Evolutionary conservation across 495 filamentous ascomycete genomes (phyloP), one percentile per base, ranked within the genome.

Genomic region (Neurospora pannonica): DNA sequence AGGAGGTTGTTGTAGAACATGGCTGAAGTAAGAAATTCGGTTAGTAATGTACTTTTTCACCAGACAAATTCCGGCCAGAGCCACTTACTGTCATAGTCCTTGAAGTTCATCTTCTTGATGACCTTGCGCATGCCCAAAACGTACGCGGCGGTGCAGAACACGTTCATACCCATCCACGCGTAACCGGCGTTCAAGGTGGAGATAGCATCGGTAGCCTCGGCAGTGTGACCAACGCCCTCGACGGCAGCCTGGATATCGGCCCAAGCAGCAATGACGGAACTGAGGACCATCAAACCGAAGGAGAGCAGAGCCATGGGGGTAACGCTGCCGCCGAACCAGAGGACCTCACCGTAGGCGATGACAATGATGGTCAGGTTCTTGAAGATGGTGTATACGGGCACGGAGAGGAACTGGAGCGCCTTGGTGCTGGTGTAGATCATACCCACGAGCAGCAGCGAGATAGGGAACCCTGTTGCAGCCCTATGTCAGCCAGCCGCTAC

Each of bases 1-100:
- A 99, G 90, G 62, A 99, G 89, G 83, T 99, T 99, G 90, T 99
- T 99, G 87, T 99, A 99, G 85, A 95, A 99, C 96, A 99, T 99
- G 76, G 95, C 95, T 98, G 77, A 38, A 72, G 31, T 70, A 15
- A 2, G 17, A 3, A n/a, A 5, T 46, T 76, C 67, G n/a, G 76
- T 80, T 70, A 78, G 75, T 70, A 43, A 1, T 17, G 15, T n/a
- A 34, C 24, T 6, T 71, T 40, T 17, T 17, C 24, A 38, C 10
- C 15, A 5, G 24, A 17, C 42, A 60, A 17, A 9, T 38, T 11
- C 48, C 48, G 11, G 62, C 5, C 40, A 13, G 48, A 40, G 70
- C 36, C 37, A 89, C 95, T 84, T 89, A 98, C 95, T 97, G 83
- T 99, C 96, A 85, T 97, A 98, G 80, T 99, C 96, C 87, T 97